A percentile compares a stretch with the other conserved stretches of the same genome.
phyloP scores from a whole-genome alignment of 2,329 filamentous ascomycete genomes.

The Colletotrichum zoysiae region DNA sequence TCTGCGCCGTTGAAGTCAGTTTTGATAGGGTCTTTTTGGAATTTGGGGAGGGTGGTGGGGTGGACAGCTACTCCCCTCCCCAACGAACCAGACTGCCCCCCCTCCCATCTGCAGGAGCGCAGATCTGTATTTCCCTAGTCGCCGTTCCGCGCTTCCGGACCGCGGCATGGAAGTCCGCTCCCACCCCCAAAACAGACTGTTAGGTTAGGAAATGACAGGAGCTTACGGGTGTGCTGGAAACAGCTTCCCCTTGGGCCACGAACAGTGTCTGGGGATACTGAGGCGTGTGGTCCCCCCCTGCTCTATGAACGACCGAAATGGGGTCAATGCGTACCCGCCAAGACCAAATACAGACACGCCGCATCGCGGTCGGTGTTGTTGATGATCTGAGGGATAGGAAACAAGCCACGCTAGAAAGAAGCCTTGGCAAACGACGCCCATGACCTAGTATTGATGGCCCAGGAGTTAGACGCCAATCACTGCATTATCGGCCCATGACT shows the following conservation, averaged over 20 bases:
- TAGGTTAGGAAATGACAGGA: background rate
- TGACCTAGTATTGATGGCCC: background rate
- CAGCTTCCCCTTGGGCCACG: background rate
- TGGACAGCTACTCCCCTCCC: too few relatives aligned
- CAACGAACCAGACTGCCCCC: background rate
- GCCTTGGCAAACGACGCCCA: background rate
- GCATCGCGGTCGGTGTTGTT: background rate
- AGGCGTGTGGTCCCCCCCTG: background rate
- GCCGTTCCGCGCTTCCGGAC: background rate
- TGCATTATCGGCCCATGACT: background rate
- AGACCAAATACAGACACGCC: background rate
- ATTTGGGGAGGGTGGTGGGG: too few relatives aligned
- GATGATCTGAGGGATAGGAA: background rate
- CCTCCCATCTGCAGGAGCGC: slow-evolving; percentile 4
- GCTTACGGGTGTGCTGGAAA: background rate
- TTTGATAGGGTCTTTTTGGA: background rate
- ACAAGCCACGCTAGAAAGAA: background rate
- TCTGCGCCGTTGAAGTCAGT: background rate
- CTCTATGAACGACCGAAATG: background rate
- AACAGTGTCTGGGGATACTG: background rate
- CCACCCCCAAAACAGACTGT: background rate
- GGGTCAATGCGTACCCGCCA: background rate
- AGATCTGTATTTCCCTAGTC: slow-evolving; percentile 18
- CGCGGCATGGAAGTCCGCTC: background rate
- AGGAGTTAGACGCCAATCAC: background rate